Evolutionary conservation across 441 rosid genomes (phyloP).

Genomic region (Corymbia calophylla): DNA sequence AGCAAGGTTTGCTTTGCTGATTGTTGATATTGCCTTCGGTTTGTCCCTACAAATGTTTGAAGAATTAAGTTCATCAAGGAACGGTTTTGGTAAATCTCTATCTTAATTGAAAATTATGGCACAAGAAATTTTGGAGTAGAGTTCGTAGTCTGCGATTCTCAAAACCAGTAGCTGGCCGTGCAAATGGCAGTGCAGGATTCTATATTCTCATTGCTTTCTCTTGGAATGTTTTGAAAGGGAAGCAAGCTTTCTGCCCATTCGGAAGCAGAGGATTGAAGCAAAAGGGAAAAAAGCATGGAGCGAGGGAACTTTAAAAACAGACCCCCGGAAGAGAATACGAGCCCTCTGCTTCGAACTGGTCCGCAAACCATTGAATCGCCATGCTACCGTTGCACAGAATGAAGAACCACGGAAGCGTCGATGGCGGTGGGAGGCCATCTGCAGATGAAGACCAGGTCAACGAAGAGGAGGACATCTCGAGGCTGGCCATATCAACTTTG

Average conservation of each 20-base stretch:
- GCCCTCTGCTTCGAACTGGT: background rate
- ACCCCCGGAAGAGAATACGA: background rate
- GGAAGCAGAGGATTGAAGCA: slow-evolving; percentile 43
- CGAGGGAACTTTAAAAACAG: slow-evolving; percentile 9
- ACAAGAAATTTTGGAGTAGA: background rate
- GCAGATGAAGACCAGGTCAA: slow-evolving; percentile 33
- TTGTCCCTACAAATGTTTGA: background rate
- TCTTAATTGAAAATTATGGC: background rate
- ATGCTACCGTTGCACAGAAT: background rate
- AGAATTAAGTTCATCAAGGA: background rate
- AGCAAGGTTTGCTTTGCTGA: background rate
- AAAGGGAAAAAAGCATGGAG: slow-evolving; percentile 17
- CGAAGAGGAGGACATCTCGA: slow-evolving; percentile 39
- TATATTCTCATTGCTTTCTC: slow-evolving; percentile 9
- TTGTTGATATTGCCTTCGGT: background rate
- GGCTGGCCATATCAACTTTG: slow-evolving; percentile 39
- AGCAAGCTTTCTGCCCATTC: slow-evolving; percentile 26
- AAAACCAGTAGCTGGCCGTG: background rate
- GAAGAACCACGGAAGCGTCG: slow-evolving; percentile 20
- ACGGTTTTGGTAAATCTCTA: background rate
- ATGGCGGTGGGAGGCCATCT: slow-evolving; percentile 38
- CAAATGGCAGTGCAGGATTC: background rate
- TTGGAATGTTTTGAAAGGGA: slow-evolving; percentile 36
- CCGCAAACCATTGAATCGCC: background rate
- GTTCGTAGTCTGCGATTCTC: background rate